A percentile compares a stretch with the other conserved stretches of the same genome.
phyloP scores from a whole-genome alignment of 257 asterid genomes.

The Marsdenia floribunda region DNA sequence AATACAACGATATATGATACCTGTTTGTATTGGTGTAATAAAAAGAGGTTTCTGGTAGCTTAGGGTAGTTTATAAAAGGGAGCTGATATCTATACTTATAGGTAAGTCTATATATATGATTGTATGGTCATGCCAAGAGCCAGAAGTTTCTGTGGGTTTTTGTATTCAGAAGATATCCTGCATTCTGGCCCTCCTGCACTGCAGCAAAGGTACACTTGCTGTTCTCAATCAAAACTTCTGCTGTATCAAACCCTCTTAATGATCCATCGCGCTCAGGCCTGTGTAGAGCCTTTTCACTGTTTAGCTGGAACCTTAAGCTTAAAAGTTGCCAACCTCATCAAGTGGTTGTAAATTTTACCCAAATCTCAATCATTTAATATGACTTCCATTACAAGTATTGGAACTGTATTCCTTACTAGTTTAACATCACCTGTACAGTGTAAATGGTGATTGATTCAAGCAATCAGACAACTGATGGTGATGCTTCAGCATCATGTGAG shows the following conservation, averaged over 20 bases:
- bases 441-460: slow-evolving; percentile 37
- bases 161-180: slow-evolving; percentile 66
- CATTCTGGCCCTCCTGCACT: slow-evolving; percentile 28
- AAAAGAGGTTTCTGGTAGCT: no score
- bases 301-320: no score
- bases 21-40: no score
- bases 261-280: slow-evolving; percentile 47
- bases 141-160: slow-evolving; percentile 69
- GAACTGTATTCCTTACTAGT: slow-evolving; percentile 22
- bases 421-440: slow-evolving; percentile 22
- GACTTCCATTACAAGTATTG: slow-evolving; percentile 10
- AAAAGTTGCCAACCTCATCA: slow-evolving; percentile 36
- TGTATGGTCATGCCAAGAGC: slow-evolving; percentile 50
- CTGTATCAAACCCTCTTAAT: slow-evolving; percentile 52
- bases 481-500: slow-evolving; percentile 39
- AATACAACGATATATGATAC: no score
- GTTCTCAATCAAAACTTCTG: slow-evolving; percentile 62
- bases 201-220: slow-evolving; percentile 74
- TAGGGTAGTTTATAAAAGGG: neutral
- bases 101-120: neutral
- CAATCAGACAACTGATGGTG: slow-evolving; percentile 37
- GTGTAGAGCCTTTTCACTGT: slow-evolving; percentile 1
- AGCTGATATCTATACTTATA: neutral
- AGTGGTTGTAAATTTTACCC: slow-evolving; percentile 35
- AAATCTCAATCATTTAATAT: slow-evolving; percentile 15